Conservation (phyloP, 2,329 filamentous ascomycete species). For the Colletotrichum sp. region DNA sequence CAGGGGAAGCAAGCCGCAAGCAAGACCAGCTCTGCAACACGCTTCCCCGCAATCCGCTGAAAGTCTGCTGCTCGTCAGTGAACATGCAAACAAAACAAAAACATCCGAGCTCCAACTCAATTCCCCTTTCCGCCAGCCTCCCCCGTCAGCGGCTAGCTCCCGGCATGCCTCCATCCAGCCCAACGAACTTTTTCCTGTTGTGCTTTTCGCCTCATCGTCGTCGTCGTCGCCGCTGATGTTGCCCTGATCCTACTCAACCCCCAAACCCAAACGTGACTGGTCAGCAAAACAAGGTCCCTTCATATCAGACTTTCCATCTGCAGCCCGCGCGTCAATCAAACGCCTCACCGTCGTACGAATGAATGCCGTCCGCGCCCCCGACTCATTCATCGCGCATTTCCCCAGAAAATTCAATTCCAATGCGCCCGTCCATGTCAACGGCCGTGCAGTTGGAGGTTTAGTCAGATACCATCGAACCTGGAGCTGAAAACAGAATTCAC, state of each 20-base stretch:
- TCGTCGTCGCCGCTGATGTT: not conserved
- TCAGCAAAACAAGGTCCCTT: not conserved
- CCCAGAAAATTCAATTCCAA: not conserved
- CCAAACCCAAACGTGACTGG: not conserved
- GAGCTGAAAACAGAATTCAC: not conserved
- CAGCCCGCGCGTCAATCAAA: not conserved
- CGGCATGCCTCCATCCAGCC: not conserved
- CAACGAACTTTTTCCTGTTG: not conserved
- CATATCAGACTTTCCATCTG: not conserved
- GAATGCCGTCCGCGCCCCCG: not conserved
- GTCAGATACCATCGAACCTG: not conserved
- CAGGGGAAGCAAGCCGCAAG: not conserved
- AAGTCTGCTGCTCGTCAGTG: not conserved
- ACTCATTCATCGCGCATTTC: not conserved
- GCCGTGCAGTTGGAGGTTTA: not conserved
- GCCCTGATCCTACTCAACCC: not conserved
- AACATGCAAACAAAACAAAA: not conserved
- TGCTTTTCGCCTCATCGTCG: not conserved
- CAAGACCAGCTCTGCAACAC: not conserved
- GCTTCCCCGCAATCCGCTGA: not conserved
- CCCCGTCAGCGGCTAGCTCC: not conserved
- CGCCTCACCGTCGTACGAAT: not conserved
- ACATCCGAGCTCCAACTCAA: not conserved
- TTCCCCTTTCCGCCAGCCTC: not conserved
- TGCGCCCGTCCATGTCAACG: not conserved